Conservation (phyloP, 352 stramenopile genomes). For the Phytopythium kandeliae region DNA sequence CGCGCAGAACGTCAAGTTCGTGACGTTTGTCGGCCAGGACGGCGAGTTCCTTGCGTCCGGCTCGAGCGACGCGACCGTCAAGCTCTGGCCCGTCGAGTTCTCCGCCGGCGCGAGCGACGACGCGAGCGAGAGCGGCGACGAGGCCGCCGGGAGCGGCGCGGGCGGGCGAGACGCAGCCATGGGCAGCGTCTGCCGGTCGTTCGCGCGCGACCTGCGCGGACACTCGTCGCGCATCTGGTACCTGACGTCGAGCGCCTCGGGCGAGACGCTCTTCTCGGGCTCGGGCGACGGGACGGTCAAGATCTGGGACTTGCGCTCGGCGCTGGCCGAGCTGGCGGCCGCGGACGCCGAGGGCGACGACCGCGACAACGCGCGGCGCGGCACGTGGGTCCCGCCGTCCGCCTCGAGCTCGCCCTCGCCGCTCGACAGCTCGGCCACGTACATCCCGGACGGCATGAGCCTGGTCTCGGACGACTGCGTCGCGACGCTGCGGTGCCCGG, state of each 20-base stretch:
- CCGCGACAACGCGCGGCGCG: slow-evolving; percentile 24
- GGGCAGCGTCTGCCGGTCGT: slow-evolving; percentile 49
- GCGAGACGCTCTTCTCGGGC: slow-evolving; percentile 67
- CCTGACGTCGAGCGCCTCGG: slow-evolving; percentile 50
- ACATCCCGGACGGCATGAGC: slow-evolving; percentile 26
- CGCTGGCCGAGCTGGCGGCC: slow-evolving; percentile 33
- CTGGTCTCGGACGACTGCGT: slow-evolving; percentile 44
- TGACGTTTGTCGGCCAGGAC: slow-evolving; percentile 81
- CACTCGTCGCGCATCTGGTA: slow-evolving; percentile 87
- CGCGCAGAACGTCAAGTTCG: slow-evolving; percentile 86
- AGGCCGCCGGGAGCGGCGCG: slow-evolving; percentile 16
- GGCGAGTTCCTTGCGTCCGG: slow-evolving; percentile 79
- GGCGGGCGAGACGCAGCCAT: slow-evolving; percentile 15
- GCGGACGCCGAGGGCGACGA: slow-evolving; percentile 32
- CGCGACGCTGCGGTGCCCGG: slow-evolving; percentile 32
- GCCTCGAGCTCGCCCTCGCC: slow-evolving; percentile 9
- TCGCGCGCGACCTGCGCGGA: slow-evolving; percentile 55
- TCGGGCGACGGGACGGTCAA: slow-evolving; percentile 83
- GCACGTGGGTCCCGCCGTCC: slow-evolving; percentile 24
- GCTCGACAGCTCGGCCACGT: slow-evolving; percentile 10
- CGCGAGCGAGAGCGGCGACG: slow-evolving; percentile 2
- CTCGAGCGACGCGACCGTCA: slow-evolving; percentile 83
- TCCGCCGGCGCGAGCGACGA: slow-evolving; percentile 4
- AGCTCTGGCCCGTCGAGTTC: slow-evolving; percentile 79
- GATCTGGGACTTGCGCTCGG: slow-evolving; percentile 76